Evolutionary conservation across 2,329 filamentous ascomycete species (phyloP), one percentile per base, ranked within the genome.

Genomic region (Fusarium concolor): DNA sequence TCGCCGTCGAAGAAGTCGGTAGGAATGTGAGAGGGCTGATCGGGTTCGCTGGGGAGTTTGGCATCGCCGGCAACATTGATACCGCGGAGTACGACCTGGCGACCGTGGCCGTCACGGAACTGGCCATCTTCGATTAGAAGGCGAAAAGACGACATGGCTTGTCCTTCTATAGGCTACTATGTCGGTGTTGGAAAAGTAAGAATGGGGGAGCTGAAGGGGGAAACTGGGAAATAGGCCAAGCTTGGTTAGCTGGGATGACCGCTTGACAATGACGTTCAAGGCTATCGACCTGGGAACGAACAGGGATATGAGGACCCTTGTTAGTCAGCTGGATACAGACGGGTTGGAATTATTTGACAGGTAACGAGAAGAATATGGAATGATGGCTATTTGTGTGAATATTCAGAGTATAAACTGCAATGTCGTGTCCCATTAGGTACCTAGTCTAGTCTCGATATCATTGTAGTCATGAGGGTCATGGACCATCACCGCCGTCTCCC

Each of bases 21-120:
- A 31, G 84, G 78, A 12, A 92, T 79, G 76, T 97, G 92, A 1
- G 96, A 97, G 7, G 94, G 93, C 54, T 92, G 84, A 68, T 96
- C 84, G 17, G 96, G 96, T 35, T 85, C 85, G 76, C 90, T 93
- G 29, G 96, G 96, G 60, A 93, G 90, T 81, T 99, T 99, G 74
- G 92, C 89, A 76, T 98, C 95, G 67, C 89, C 93, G 37, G 94
- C 94, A 66, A 96, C 87, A 76, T 99, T 99, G 83, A 99, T 97
- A 68, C 96, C 96, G 68, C 96, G 90, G 43, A 99, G 85, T 4
- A 93, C 91, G 57, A 99, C 88, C 80, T 98, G 92, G 65, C 96
- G 90, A 69, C 94, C 91, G 68, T 93, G 82, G 15, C 83, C 78
- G 78, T 99, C 96, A 65, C 92, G 89, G 80, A 99, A 97, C 71